These are phyloP conservation scores for Pseudevernia furfuracea DNA, from an alignment of 495 filamentous ascomycete genomes.

Conservation along the genomic window DNA sequence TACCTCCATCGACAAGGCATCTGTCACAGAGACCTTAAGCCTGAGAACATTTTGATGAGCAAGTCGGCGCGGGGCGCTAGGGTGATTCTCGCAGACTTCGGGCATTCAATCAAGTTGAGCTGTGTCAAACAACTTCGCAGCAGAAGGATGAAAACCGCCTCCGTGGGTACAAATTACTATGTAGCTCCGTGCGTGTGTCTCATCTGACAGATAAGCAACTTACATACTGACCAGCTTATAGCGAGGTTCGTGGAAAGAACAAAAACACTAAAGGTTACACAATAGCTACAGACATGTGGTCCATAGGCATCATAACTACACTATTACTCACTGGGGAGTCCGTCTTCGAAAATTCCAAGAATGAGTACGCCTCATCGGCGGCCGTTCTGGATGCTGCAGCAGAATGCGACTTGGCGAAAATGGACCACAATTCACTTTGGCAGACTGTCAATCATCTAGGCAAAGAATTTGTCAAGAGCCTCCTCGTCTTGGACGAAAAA, in stretches of 20 bases:
- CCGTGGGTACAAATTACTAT: constrained; percentile 56
- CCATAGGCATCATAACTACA: constrained; percentile 47
- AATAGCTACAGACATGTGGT: constrained; percentile 57
- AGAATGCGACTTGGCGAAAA: constrained; percentile 29
- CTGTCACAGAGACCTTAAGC: constrained; percentile 63
- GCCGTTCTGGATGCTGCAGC: constrained; percentile 26
- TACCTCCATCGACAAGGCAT: constrained; percentile 52
- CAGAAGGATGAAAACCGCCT: constrained; percentile 50
- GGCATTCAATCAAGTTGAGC: constrained; percentile 46
- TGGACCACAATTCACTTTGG: constrained; percentile 36
- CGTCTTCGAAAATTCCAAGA: constrained; percentile 28
- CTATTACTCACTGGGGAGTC: constrained; percentile 44
- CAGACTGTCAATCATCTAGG: constrained; percentile 35
- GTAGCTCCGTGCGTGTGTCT: constrained; percentile 58
- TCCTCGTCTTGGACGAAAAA: constrained; percentile 46
- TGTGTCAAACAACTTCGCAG: constrained; percentile 14
- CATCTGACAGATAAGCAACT: neutral
- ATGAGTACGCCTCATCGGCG: neutral
- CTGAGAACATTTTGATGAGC: constrained; percentile 60
- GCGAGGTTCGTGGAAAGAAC: constrained; percentile 29
- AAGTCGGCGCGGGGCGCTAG: constrained; percentile 41
- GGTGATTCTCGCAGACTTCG: constrained; percentile 69
- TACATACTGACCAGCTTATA: constrained; percentile 4
- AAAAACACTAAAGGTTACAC: constrained; percentile 45
- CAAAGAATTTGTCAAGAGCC: constrained; percentile 46